A percentile compares a stretch with the other conserved stretches of the same genome.
Evolutionary conservation across 441 rosid genomes (phyloP).

Genomic region (Metrosideros polymorpha): DNA sequence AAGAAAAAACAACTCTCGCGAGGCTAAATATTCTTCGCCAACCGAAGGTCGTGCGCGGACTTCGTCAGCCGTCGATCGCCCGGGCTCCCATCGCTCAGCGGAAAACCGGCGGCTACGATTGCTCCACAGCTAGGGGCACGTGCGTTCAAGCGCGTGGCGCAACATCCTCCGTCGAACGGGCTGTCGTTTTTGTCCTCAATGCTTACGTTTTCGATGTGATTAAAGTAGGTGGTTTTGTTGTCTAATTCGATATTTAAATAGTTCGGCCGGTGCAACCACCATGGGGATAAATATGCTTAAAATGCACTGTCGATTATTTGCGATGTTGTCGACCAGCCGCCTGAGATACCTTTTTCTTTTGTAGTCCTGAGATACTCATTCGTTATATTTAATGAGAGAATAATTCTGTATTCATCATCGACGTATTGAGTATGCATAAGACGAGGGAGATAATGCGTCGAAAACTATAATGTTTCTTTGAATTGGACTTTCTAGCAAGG

Average conservation of each 20-base stretch:
- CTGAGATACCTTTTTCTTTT: too few species aligned
- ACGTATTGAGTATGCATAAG: rapidly evolving
- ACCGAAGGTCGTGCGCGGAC: too few species aligned
- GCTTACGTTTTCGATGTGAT: not conserved
- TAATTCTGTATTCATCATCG: too few species aligned
- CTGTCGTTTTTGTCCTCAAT: not conserved
- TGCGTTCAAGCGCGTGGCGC: not conserved
- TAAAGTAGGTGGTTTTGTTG: not conserved
- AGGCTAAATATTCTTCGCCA: not conserved
- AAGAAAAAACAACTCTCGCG: not conserved
- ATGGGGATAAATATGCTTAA: not conserved
- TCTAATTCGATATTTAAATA: not conserved
- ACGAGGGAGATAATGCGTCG: not conserved
- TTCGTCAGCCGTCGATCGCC: not conserved
- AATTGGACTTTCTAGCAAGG: too few species aligned
- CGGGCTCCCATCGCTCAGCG: not conserved
- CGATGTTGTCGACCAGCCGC: too few species aligned
- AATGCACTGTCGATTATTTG: too few species aligned
- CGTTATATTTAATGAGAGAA: too few species aligned
- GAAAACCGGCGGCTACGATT: not conserved
- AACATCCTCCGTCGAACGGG: not conserved
- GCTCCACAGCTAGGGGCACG: not conserved
- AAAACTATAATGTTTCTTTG: not conserved
- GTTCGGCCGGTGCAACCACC: rapidly evolving
- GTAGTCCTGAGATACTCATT: too few species aligned